Evolutionary conservation across 2,329 filamentous ascomycete species (phyloP), one percentile per base, ranked within the genome.

Genomic region (Aspergillus brunneoviolaceus): DNA sequence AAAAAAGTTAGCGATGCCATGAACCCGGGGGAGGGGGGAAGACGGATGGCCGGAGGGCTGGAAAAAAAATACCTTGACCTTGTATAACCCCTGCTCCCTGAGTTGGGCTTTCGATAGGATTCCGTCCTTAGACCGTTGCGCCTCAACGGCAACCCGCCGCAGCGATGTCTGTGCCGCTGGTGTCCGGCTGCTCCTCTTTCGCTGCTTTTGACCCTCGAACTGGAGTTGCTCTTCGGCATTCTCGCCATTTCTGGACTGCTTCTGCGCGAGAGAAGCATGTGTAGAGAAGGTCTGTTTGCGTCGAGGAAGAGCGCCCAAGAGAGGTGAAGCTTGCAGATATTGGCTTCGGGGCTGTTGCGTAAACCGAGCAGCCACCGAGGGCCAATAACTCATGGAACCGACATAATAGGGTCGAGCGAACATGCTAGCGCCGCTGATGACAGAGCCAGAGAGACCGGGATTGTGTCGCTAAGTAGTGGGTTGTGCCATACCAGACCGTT

Each of bases 71-170:
- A 77, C 74, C 70, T 77, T 79, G 50, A 73, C 74, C 57, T 75
- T 72, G 56, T 73, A 60, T 49, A 74, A 61, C 23, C 72, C 73
- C 55, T 74, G 70, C 63, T 77, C 74, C 54, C 67, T 68, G 12
- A 75, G 67, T 53, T 72, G 69, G 49, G 80, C 76, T 67, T 80
- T 81, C 55, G 75, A 68, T 63, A 87, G 76, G 64, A 85, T 79
- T 1, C 80, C 80, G 67, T 81, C 80, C 65, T 79, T 82, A 60
- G 79, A 85, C 65, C 77, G 80, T 77, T 96, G 92, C 19, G 93
- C 92, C 69, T 95, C 92, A 19, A 92, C 89, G 33, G 93, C 92
- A 12, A 96, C 92, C 60, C 92, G 85, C 58, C 94, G 87, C 33
- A 97, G 81, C 2, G 91, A 95, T 63, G 88, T 89, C 66, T 92